Evolutionary conservation across 139 green algal species (phyloP).

Genomic region (Chlamydomonas asymmetrica): DNA sequence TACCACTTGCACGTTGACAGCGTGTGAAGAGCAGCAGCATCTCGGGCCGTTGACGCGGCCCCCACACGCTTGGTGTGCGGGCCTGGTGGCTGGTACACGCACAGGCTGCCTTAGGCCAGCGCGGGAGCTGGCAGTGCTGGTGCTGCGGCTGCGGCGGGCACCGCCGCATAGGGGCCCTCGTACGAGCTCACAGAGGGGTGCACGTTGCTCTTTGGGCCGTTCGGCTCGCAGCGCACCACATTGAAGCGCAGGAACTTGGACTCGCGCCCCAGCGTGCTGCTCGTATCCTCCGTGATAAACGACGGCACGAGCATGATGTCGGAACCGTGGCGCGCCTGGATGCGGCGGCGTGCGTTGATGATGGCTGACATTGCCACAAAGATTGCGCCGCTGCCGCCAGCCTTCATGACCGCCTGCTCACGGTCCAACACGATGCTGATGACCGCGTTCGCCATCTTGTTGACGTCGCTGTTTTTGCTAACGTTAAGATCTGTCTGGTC

Average conservation of each 20-base stretch:
- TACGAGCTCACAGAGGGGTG: too few species aligned
- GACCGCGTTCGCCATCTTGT: constrained; percentile 41
- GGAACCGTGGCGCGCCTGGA: constrained; percentile 31
- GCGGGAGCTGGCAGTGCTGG: too few species aligned
- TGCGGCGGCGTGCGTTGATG: constrained; percentile 30
- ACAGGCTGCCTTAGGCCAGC: too few species aligned
- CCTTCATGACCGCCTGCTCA: constrained; percentile 47
- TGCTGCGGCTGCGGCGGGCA: too few species aligned
- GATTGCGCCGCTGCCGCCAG: constrained; percentile 33
- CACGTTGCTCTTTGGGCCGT: neutral
- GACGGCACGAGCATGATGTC: constrained; percentile 40
- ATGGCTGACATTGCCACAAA: constrained; percentile 41
- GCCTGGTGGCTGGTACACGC: too few species aligned
- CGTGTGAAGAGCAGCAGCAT: neutral
- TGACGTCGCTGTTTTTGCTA: constrained; percentile 7
- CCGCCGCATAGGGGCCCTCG: too few species aligned
- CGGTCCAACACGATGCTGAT: constrained; percentile 38
- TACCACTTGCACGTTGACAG: neutral
- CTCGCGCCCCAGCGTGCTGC: constrained; percentile 32
- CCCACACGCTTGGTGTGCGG: too few species aligned
- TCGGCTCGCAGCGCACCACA: constrained; percentile 25
- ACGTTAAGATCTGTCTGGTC: constrained; percentile 45
- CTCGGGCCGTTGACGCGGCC: neutral
- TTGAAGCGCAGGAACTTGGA: constrained; percentile 55
- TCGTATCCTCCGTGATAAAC: constrained; percentile 45